Evolutionary conservation across 345 rosid genomes (phyloP).

Genomic region (Turritis glabra): DNA sequence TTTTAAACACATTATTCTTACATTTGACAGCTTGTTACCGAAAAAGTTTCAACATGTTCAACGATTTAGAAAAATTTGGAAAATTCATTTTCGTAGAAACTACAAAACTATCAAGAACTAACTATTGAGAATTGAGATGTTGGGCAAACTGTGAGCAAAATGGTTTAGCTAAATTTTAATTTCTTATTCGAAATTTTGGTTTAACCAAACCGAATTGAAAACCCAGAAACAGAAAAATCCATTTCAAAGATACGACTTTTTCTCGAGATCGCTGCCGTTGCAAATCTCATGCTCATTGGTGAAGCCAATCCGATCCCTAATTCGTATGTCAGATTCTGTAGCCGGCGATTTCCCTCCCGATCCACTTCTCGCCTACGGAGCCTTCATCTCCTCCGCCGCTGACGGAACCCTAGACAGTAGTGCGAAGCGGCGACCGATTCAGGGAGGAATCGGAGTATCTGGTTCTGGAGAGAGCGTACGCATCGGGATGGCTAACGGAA

Average conservation of each 20-base stretch:
- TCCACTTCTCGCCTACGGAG: slow-evolving; percentile 49
- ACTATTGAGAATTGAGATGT: too few relatives aligned
- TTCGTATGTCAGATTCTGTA: slow-evolving; percentile 28
- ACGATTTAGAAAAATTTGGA: too few relatives aligned
- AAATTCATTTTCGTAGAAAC: too few relatives aligned
- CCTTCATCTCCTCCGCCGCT: slow-evolving; percentile 43
- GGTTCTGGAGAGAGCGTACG: not conserved
- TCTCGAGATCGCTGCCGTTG: slow-evolving; percentile 16
- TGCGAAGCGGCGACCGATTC: slow-evolving; percentile 4
- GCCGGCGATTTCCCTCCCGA: slow-evolving; percentile 39
- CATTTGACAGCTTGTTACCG: too few relatives aligned
- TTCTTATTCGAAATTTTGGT: not conserved
- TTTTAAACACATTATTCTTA: too few relatives aligned
- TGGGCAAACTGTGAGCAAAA: too few relatives aligned
- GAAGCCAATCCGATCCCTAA: not conserved
- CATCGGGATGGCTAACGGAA: slow-evolving; percentile 25
- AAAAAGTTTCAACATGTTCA: too few relatives aligned
- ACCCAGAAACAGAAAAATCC: not conserved
- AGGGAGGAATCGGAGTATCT: not conserved
- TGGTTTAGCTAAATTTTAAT: not conserved
- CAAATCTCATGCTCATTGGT: slow-evolving; percentile 17
- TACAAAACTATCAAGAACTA: too few relatives aligned
- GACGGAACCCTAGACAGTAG: slow-evolving; percentile 26
- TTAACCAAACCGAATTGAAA: not conserved
- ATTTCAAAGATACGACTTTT: not conserved